A percentile compares a stretch with the other conserved stretches of the same genome.
phyloP scores from a whole-genome alignment of 768 basidiomycete species.

The Pleurotus eryngii region DNA sequence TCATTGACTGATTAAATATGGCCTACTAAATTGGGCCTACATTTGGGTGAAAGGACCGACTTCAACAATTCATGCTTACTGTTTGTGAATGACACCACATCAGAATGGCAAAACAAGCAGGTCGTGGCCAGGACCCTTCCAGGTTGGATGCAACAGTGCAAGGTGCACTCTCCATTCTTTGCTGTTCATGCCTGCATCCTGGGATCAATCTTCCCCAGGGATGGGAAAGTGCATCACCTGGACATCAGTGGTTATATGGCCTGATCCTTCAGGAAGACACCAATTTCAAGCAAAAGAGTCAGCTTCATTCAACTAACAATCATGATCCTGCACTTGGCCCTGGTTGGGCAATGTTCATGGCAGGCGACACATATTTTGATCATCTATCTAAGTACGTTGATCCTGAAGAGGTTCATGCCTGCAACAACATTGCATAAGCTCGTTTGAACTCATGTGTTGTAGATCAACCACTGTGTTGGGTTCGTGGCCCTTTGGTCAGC shows the following conservation, averaged over 20 bases:
- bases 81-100: conserved; percentile 12
- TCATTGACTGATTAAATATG: too few relatives aligned
- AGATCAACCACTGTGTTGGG: conserved; percentile 26
- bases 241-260: conserved; percentile 13
- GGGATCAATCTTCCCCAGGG: conserved; percentile 9
- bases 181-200: conserved; percentile 13
- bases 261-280: conserved; percentile 16
- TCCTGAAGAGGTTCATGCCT: too few relatives aligned
- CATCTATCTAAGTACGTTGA: conserved; percentile 10
- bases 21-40: too few relatives aligned
- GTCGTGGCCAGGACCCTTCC: conserved; percentile 11
- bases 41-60: too few relatives aligned
- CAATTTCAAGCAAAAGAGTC: conserved; percentile 15
- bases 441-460: conserved; percentile 9
- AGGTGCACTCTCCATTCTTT: conserved; percentile 8
- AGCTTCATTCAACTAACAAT: conserved; percentile 6
- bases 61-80: too few relatives aligned
- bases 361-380: conserved; percentile 1
- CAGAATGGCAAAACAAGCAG: conserved; percentile 13
- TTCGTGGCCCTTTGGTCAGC: conserved; percentile 22
- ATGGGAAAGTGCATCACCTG: conserved; percentile 12
- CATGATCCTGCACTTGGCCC: too few relatives aligned
- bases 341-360: conserved; percentile 9
- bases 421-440: too few relatives aligned
- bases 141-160: conserved; percentile 8